Base-by-base conservation (phyloP, 2,329 filamentous ascomycete species). In the Fusarium annulatum region DNA sequence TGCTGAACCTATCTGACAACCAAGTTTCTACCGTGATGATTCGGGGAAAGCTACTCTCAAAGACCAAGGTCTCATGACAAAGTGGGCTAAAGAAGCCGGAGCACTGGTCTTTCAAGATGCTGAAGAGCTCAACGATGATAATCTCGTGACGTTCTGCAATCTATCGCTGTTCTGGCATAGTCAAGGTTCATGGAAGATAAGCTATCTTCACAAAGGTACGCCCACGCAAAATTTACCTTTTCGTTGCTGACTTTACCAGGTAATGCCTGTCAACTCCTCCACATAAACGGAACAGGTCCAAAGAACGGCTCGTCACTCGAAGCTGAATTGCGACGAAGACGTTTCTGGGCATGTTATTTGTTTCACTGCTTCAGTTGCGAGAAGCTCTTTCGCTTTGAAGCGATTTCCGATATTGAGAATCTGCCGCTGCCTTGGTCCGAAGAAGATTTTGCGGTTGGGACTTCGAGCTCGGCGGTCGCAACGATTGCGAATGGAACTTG, bases 131-230 rank as follows among this genome's bases (percentile, higher is more conserved):
- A 12, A 33, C 0, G 62, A 76, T 2, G 67, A 76, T 28, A 76
- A 72, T 7, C n/a, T 76, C 1, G 67, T 72, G 3, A 73, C 74
- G 0, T 75, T 72, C 6, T 73, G 49, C 28, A 76, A 73, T 7
- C 48, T 76, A 19, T 57, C 74, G 7, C 33, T 76, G 0, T 76
- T 76, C 7, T 76, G 74, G 74, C 66, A 76, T 14, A 76, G 74
- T 5, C 69, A 76, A 7, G 74, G 74, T 0, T 75, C 72, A 7
- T 76, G 74, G 74, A 61, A 64, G 3, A 69, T 69, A 19, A 75
- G 74, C 4, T 67, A 76, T 26, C 53, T 76, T 1, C 64, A 76
- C n/a, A 76, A 73, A 39, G 74, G 74, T 61, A 41, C 4, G 8
- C 0, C 5, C 7, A 1, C 7, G 4, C 26, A 7, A 5, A 1